Conservation (phyloP, 1,139 yeast genomes). For the Suhomyces yuchorum region DNA sequence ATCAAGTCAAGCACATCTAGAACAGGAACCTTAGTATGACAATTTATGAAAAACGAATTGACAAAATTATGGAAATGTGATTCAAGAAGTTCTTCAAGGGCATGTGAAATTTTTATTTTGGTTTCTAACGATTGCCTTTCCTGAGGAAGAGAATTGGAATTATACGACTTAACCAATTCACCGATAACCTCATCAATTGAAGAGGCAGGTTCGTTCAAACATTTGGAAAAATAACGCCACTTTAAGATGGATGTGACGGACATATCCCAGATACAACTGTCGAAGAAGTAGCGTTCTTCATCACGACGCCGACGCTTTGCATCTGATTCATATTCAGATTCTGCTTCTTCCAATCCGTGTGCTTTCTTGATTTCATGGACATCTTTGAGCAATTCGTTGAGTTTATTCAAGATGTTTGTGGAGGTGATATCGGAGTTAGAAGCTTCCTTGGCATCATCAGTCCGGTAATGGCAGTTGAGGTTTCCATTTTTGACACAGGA, state of each 20-base stretch:
- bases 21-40: slow-evolving; percentile 40
- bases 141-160: slow-evolving; percentile 13
- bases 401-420: slow-evolving; percentile 28
- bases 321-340: not conserved
- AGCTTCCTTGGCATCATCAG: slow-evolving; percentile 32
- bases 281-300: slow-evolving; percentile 14
- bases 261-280: slow-evolving; percentile 43
- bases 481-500: slow-evolving; percentile 45
- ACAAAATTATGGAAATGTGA: slow-evolving; percentile 25
- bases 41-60: slow-evolving; percentile 38
- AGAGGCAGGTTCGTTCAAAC: slow-evolving; percentile 20
- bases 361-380: slow-evolving; percentile 18
- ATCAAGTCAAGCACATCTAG: slow-evolving; percentile 34
- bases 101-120: slow-evolving; percentile 18
- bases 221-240: slow-evolving; percentile 34
- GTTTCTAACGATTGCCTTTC: slow-evolving; percentile 17
- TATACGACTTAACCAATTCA: slow-evolving; percentile 23
- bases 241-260: slow-evolving; percentile 37
- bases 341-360: slow-evolving; percentile 9
- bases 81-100: slow-evolving; percentile 26
- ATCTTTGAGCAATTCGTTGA: slow-evolving; percentile 35
- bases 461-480: slow-evolving; percentile 34
- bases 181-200: slow-evolving; percentile 19
- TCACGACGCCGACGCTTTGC: not conserved
- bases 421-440: slow-evolving; percentile 31